Percentiles rank a stretch among this genome's conserved stretches.
These are phyloP conservation scores for Clitoria ternatea DNA, from an alignment of 306 rosid genomes.

Conservation along the genomic window DNA sequence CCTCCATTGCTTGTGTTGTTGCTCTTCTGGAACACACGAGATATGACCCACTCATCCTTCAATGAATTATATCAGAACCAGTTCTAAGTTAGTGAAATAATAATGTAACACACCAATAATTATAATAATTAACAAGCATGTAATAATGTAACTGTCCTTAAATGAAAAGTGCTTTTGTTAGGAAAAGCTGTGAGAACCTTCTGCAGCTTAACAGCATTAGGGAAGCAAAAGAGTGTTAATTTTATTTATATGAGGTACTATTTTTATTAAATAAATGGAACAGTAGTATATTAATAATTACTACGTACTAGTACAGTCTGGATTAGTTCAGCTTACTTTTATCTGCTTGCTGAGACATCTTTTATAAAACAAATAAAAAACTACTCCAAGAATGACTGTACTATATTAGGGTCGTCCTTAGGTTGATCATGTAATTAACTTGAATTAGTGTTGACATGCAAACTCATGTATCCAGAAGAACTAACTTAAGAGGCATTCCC, in stretches of 20 bases:
- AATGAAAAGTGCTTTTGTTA: not conserved
- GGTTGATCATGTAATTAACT: not conserved
- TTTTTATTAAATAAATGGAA: no score
- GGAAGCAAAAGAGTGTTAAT: not conserved
- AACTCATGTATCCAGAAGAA: not conserved
- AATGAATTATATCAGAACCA: not conserved
- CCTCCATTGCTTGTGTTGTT: conserved; percentile 29
- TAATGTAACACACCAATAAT: not conserved
- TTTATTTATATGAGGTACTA: no score
- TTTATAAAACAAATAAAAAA: no score
- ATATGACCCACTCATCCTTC: conserved; percentile 97
- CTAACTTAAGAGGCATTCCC: not conserved
- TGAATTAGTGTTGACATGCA: conserved; percentile 24
- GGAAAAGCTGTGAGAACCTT: not conserved
- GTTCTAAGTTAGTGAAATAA: not conserved
- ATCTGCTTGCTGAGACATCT: no score
- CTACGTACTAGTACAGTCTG: no score
- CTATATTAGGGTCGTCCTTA: no score
- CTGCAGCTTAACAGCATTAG: not conserved
- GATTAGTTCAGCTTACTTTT: no score
- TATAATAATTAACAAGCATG: not conserved
- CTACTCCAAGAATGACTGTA: no score
- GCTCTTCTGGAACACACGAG: conserved; percentile 80
- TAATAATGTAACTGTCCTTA: not conserved
- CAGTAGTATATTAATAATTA: no score